A percentile compares a stretch with the other conserved stretches of the same genome.
Conservation (phyloP, 2,329 filamentous ascomycete genomes). For the Ceratocystis papillata region DNA sequence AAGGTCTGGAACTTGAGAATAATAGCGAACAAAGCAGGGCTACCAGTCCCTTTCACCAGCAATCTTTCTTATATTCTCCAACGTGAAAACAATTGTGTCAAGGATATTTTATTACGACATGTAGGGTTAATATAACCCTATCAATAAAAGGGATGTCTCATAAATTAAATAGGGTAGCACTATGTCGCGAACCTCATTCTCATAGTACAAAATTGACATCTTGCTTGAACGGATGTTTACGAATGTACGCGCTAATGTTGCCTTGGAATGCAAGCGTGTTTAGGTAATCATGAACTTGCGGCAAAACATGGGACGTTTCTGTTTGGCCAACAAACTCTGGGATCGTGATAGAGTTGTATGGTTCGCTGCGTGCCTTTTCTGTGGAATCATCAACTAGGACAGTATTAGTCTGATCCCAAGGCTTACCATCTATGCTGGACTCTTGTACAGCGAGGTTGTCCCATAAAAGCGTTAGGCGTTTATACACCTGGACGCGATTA, state of each 20-base stretch:
- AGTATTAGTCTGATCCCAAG: constrained; percentile 76
- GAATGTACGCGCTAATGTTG: constrained; percentile 55
- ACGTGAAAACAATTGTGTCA: background rate
- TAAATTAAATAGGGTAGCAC: background rate
- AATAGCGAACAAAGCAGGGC: constrained; percentile 15
- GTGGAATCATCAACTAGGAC: constrained; percentile 76
- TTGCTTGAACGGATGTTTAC: constrained; percentile 39
- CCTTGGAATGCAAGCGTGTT: constrained; percentile 43
- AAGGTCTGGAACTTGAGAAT: constrained; percentile 10
- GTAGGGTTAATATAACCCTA: no score
- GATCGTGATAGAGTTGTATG: constrained; percentile 68
- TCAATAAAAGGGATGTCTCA: no score
- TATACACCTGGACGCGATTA: constrained; percentile 74
- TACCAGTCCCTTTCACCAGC: constrained; percentile 18
- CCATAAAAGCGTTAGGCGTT: constrained; percentile 70
- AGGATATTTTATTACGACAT: no score
- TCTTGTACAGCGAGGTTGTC: constrained; percentile 35
- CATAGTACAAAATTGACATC: constrained; percentile 25
- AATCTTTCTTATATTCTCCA: background rate
- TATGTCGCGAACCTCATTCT: background rate
- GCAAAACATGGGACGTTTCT: constrained; percentile 40
- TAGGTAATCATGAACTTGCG: constrained; percentile 51
- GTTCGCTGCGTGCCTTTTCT: constrained; percentile 73
- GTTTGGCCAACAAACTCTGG: constrained; percentile 57
- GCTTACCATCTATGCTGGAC: constrained; percentile 34